Conservation (phyloP, 2,329 filamentous ascomycete species). For the Pseudogymnoascus sp. region DNA sequence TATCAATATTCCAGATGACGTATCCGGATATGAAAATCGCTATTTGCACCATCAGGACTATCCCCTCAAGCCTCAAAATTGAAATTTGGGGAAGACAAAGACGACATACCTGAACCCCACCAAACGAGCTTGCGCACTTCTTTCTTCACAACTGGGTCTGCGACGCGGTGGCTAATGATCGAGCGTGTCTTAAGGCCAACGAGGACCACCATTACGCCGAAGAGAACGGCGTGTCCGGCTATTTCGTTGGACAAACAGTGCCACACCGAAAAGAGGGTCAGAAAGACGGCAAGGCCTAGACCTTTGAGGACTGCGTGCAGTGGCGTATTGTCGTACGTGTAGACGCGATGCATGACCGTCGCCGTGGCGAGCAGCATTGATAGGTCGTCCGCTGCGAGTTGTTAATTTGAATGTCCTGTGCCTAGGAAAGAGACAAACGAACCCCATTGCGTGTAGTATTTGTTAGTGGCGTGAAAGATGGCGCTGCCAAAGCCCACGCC, state of each 20-base stretch:
- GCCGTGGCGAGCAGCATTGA: slow-evolving; percentile 48
- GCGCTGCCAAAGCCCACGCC: slow-evolving; percentile 35
- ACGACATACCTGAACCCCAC: slow-evolving; percentile 22
- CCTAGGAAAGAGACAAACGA: slow-evolving; percentile 34
- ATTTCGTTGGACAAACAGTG: slow-evolving; percentile 24
- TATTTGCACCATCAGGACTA: slow-evolving; percentile 1
- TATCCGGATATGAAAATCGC: slow-evolving; percentile 38
- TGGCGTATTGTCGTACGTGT: slow-evolving; percentile 37
- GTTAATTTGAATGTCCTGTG: slow-evolving; percentile 1
- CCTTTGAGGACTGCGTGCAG: slow-evolving; percentile 33
- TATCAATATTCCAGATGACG: slow-evolving; percentile 49
- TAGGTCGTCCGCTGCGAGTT: slow-evolving; percentile 41
- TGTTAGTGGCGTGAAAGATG: slow-evolving; percentile 36
- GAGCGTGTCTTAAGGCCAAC: slow-evolving; percentile 22
- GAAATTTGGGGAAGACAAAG: too few relatives aligned
- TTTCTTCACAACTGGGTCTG: slow-evolving; percentile 18
- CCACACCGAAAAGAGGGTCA: slow-evolving; percentile 35
- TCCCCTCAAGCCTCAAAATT: background rate
- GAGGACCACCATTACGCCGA: slow-evolving; percentile 22
- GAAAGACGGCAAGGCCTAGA: slow-evolving; percentile 34
- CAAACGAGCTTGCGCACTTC: slow-evolving; percentile 20
- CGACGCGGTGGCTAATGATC: slow-evolving; percentile 22
- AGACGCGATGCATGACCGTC: slow-evolving; percentile 42
- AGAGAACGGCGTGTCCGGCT: slow-evolving; percentile 21
- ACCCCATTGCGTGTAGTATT: slow-evolving; percentile 40